Conservation (phyloP, 2,329 filamentous ascomycete genomes). For the Epicoccum sorghinum region DNA sequence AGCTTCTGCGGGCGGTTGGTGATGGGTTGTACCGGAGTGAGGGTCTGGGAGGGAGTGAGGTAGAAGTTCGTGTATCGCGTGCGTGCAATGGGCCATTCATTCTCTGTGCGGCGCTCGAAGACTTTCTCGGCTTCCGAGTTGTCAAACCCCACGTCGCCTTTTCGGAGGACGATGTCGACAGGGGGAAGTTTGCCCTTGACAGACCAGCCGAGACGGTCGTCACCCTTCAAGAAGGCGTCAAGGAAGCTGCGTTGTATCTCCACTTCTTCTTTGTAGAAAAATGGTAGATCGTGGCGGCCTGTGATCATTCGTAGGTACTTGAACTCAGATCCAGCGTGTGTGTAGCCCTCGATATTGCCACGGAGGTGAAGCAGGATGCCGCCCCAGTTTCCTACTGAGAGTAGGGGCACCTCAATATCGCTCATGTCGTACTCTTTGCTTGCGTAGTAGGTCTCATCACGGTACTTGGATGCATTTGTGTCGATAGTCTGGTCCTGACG, state of each 20-base stretch:
- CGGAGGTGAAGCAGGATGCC: conserved; percentile 72
- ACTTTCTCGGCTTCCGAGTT: conserved; percentile 64
- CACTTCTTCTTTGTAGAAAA: conserved; percentile 73
- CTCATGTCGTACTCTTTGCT: conserved; percentile 68
- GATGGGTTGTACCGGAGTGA: conserved; percentile 47
- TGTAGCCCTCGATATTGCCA: conserved; percentile 71
- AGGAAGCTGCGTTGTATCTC: conserved; percentile 71
- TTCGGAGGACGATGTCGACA: conserved; percentile 66
- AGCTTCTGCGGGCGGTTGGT: conserved; percentile 49
- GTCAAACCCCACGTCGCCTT: conserved; percentile 71
- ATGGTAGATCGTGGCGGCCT: conserved; percentile 73
- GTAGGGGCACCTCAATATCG: conserved; percentile 70
- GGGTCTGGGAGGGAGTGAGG: conserved; percentile 56
- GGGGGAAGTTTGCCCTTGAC: conserved; percentile 63
- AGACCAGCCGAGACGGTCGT: conserved; percentile 68
- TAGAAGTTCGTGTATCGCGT: conserved; percentile 69
- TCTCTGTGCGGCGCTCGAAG: conserved; percentile 63
- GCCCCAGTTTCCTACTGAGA: conserved; percentile 74
- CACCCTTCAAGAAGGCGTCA: conserved; percentile 72
- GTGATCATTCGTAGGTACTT: conserved; percentile 75
- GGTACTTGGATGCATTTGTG: conserved; percentile 57
- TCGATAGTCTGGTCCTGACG: conserved; percentile 49
- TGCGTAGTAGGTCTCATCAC: conserved; percentile 68
- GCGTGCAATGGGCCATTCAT: conserved; percentile 70
- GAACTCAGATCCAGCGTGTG: conserved; percentile 66